phyloP scores from a whole-genome alignment of 2,329 filamentous ascomycete species.

The Aureobasidium sp. region DNA sequence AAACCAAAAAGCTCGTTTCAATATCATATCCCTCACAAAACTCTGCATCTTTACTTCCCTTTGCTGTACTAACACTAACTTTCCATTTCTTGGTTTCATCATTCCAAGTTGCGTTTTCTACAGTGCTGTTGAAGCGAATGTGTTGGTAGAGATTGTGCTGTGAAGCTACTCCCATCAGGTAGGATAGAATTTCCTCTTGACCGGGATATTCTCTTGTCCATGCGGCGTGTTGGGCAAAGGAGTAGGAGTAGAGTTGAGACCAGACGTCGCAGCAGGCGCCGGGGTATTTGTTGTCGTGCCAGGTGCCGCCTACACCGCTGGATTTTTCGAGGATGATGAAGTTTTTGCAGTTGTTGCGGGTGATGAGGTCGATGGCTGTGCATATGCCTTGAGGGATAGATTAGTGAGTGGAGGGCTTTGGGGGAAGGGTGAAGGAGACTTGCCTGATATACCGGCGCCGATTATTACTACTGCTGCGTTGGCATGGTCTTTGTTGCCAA shows the following conservation, averaged over 20 bases:
- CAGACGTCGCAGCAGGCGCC: conserved; percentile 33
- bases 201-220: conserved; percentile 53
- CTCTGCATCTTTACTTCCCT: conserved; percentile 46
- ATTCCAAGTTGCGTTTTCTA: conserved; percentile 48
- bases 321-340: conserved; percentile 51
- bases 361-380: conserved; percentile 50
- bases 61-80: conserved; percentile 39
- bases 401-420: neutral
- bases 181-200: conserved; percentile 52
- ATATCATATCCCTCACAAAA: conserved; percentile 45
- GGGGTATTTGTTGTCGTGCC: conserved; percentile 43
- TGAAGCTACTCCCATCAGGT: conserved; percentile 45
- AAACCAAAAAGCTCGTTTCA: conserved; percentile 47
- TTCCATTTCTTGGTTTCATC: conserved; percentile 44
- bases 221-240: conserved; percentile 49
- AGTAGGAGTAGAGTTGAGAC: conserved; percentile 50
- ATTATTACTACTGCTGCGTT: conserved; percentile 49
- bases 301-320: conserved; percentile 38
- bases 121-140: conserved; percentile 49
- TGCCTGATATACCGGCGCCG: conserved; percentile 46
- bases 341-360: conserved; percentile 42
- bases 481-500: conserved; percentile 43
- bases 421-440: neutral
- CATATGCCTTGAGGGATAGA: conserved; percentile 33
- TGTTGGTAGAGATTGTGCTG: conserved; percentile 48